Percentiles rank a stretch among this genome's conserved stretches.
phyloP scores from a whole-genome alignment of 2,329 filamentous ascomycete species.

The Nannizziopsis arthrosporioides region DNA sequence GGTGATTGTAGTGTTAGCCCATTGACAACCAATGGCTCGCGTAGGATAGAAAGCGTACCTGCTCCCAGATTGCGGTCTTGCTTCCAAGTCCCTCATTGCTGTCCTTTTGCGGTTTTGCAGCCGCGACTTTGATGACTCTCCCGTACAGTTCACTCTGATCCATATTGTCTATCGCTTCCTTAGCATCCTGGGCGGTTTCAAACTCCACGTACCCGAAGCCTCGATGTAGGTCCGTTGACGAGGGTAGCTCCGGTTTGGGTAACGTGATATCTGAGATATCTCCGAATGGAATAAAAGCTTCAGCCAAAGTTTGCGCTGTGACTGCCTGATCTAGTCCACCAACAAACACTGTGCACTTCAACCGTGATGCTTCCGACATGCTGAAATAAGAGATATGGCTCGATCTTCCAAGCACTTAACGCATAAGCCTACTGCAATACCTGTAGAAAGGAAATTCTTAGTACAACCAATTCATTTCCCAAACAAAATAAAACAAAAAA shows the following conservation, averaged over 20 bases:
- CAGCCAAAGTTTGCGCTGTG: constrained; percentile 62
- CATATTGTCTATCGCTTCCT: constrained; percentile 98
- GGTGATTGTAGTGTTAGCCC: constrained; percentile 1
- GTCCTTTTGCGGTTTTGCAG: constrained; percentile 85
- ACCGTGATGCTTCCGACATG: constrained; percentile 71
- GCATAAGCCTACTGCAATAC: background rate
- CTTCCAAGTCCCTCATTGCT: constrained; percentile 77
- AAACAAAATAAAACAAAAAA: too few species aligned
- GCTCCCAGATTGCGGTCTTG: constrained; percentile 92
- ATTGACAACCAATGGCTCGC: background rate
- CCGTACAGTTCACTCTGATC: constrained; percentile 93
- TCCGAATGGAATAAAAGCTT: constrained; percentile 93
- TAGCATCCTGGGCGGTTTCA: constrained; percentile 71
- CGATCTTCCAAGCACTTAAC: constrained; percentile 10
- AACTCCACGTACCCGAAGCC: constrained; percentile 97
- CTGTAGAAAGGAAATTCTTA: background rate
- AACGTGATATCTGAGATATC: constrained; percentile 86
- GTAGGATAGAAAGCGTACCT: constrained; percentile 47
- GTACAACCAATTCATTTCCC: too few species aligned
- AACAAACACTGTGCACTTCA: constrained; percentile 87
- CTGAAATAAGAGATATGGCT: constrained; percentile 16
- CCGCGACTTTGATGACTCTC: constrained; percentile 78
- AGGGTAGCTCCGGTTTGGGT: constrained; percentile 74
- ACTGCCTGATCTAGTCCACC: constrained; percentile 75
- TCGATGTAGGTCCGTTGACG: constrained; percentile 65